Percentiles rank a stretch among this genome's conserved stretches.
Evolutionary conservation across 2,329 filamentous ascomycete species (phyloP).

Genomic region (Eutypa lata): DNA sequence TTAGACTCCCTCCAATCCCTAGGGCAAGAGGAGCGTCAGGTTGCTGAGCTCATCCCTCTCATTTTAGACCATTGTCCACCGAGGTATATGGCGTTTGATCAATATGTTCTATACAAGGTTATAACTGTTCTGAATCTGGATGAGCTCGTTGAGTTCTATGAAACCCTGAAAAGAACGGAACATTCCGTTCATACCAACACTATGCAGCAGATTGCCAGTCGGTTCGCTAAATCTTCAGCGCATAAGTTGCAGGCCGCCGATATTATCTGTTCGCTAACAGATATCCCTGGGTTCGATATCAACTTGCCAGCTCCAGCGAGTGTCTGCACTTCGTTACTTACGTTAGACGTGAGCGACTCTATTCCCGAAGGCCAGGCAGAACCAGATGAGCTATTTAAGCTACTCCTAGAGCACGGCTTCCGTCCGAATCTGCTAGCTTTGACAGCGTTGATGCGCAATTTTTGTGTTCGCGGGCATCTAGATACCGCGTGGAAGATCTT

Average conservation of each 20-base stretch:
- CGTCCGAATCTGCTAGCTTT: constrained; percentile 61
- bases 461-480: constrained; percentile 62
- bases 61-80: constrained; percentile 20
- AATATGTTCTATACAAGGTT: constrained; percentile 17
- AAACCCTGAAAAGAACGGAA: constrained; percentile 16
- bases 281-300: constrained; percentile 36
- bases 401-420: constrained; percentile 58
- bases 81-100: constrained; percentile 20
- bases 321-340: constrained; percentile 59
- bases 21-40: constrained; percentile 1
- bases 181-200: constrained; percentile 35
- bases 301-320: constrained; percentile 47
- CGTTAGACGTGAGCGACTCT: constrained; percentile 29
- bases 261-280: constrained; percentile 37
- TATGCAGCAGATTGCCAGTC: constrained; percentile 43
- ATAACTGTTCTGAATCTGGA: constrained; percentile 6
- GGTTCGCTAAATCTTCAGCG: constrained; percentile 36
- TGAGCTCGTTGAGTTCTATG: constrained; percentile 13
- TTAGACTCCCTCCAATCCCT: background rate
- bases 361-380: constrained; percentile 40
- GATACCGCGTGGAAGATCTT: constrained; percentile 64
- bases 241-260: constrained; percentile 42
- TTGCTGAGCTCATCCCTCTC: constrained; percentile 15
- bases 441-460: constrained; percentile 68
- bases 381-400: constrained; percentile 51